Evolutionary conservation across 129 eudicot species (phyloP), one percentile per base, ranked within the genome.

Genomic region (Helianthus tuberosus): DNA sequence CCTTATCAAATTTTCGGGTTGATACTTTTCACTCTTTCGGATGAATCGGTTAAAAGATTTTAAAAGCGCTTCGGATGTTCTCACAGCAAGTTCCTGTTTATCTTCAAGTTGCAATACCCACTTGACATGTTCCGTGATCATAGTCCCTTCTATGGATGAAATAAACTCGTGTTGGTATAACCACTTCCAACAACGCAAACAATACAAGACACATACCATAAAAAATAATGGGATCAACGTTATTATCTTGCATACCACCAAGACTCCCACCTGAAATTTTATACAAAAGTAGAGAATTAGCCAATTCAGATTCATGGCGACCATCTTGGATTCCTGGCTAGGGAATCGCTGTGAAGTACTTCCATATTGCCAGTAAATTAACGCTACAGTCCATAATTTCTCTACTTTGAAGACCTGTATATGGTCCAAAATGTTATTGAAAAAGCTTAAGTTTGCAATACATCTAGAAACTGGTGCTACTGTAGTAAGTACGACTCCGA

Each of bases 81-180:
- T 54, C 5, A 27, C 20, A 8, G 20, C 16, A 66, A 75, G 20
- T 66, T 67, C 62, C 51, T n/a, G n/a, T 8, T 44, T 51, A 3
- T 67, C 48, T 14, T 57, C 69, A 57, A 41, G 59, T 29, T 44
- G 49, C 50, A 67, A 55, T 3, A 46, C 43, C 16, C 43, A 76
- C 3, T 1, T 15, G 2, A 8, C 2, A 3, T 14, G 55, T 14
- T n/a, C 23, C 20, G 5, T 3, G 23, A n/a, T n/a, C n/a, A n/a
- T n/a, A n/a, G 23, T 20, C 23, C 23, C 0, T 20, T 51, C 41
- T 1, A 3, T 1, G 5, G 41, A 36, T 36, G 1, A 36, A 36
- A 14, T 6, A 51, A 14, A 14, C 23, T 5, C 10, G 3, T 0
- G 0, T 5, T 52, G 58, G 1, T 5, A 52, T n/a, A n/a, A 52